A percentile compares a stretch with the other conserved stretches of the same genome.
These are phyloP conservation scores for Colletotrichum aenigma DNA, from an alignment of 2,329 filamentous ascomycete species.

Conservation along the genomic window DNA sequence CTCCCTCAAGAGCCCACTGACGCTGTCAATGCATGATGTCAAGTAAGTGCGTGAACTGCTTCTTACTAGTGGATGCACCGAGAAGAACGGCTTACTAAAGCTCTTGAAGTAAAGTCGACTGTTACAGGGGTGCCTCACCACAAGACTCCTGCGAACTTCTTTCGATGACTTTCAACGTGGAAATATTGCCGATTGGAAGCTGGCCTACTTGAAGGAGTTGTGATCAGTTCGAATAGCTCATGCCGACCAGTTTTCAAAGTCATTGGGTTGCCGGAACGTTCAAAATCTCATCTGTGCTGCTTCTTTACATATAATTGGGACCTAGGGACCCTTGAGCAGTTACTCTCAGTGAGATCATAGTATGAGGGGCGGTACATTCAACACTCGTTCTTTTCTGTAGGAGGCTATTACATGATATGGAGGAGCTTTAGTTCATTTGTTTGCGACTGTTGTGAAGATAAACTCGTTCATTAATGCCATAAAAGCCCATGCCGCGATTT, in stretches of 20 bases:
- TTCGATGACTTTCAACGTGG: background rate
- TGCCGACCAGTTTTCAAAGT: background rate
- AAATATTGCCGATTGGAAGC: background rate
- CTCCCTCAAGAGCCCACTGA: background rate
- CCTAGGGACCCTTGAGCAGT: background rate
- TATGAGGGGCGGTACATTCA: background rate
- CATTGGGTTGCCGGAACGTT: background rate
- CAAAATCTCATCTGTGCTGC: background rate
- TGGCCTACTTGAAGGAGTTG: background rate
- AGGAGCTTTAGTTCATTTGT: background rate
- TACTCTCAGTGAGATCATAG: background rate
- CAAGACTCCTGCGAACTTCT: background rate
- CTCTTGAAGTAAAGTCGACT: background rate
- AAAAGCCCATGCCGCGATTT: background rate
- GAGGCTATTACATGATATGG: background rate
- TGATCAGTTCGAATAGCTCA: background rate
- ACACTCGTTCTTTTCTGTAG: background rate
- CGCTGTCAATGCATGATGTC: background rate
- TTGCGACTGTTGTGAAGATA: fast-evolving
- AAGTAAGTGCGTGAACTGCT: background rate
- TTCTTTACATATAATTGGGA: background rate
- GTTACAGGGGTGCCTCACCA: background rate
- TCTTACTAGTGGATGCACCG: background rate
- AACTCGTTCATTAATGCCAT: background rate
- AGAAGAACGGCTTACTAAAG: background rate